Percentiles rank a stretch among this genome's conserved stretches.
These are phyloP conservation scores for Podospora pseudocomata DNA, from an alignment of 495 filamentous ascomycete genomes.

Conservation along the genomic window DNA sequence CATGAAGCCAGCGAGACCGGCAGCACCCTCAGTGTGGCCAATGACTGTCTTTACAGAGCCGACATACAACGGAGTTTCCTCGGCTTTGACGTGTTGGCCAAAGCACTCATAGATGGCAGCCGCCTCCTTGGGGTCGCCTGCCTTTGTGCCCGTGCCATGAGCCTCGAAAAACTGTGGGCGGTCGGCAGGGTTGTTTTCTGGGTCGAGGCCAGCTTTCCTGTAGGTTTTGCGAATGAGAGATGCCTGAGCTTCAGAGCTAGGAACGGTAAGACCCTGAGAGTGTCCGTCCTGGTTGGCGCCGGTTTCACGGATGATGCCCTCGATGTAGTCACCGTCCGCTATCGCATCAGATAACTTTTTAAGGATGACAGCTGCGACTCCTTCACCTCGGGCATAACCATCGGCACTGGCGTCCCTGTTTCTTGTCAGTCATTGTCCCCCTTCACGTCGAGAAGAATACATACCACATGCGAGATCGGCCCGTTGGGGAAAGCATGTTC, in stretches of 20 bases:
- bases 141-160: slow-evolving; percentile 28
- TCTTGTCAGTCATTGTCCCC: no score
- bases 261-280: slow-evolving; percentile 38
- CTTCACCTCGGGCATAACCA: slow-evolving; percentile 63
- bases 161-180: slow-evolving; percentile 43
- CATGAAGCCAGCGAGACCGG: slow-evolving; percentile 50
- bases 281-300: slow-evolving; percentile 54
- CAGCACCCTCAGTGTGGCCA: slow-evolving; percentile 52
- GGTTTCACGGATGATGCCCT: slow-evolving; percentile 54
- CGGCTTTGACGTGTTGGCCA: slow-evolving; percentile 13
- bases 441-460: no score
- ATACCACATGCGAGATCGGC: slow-evolving; percentile 50
- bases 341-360: slow-evolving; percentile 52
- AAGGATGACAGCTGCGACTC: slow-evolving; percentile 48
- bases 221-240: slow-evolving; percentile 48
- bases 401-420: slow-evolving; percentile 47
- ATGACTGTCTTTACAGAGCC: slow-evolving; percentile 55
- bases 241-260: slow-evolving; percentile 48
- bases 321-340: slow-evolving; percentile 48
- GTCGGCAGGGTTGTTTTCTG: slow-evolving; percentile 30
- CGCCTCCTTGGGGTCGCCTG: slow-evolving; percentile 20
- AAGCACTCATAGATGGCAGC: slow-evolving; percentile 44
- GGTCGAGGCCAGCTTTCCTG: slow-evolving; percentile 39
- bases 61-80: slow-evolving; percentile 39
- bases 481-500: slow-evolving; percentile 37